Base-by-base conservation (phyloP, 2,329 filamentous ascomycete genomes). In the Xylaria sp. region DNA sequence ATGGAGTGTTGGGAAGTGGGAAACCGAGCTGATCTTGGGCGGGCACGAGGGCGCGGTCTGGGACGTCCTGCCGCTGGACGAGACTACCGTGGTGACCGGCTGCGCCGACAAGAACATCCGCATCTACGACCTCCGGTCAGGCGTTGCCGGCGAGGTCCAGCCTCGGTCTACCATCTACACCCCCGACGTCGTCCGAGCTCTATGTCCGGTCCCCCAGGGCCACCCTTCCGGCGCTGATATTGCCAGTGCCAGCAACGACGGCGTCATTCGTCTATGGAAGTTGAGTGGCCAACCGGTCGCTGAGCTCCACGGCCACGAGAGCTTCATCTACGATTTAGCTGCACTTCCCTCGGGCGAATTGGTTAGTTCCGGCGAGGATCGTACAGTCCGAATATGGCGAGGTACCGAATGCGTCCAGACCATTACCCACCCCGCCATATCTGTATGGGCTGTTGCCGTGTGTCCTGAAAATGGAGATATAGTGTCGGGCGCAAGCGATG, bases 371-470 rank as follows among this genome's bases (percentile, higher is more conserved):
- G 92, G 92, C 17, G 94, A 99, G 72, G 94, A 99, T 73, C 85
- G 94, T n/a, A 97, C 94, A 0, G 85, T 96, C 29, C 84, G 91
- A 48, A 78, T 99, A 69, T 99, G 95, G 94, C 87, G 83, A 63
- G 90, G 88, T 41, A 83, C 78, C 13, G 81, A 92, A 52, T 97
- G 93, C 69, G 76, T 96, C 42, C 94, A 99, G 72, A 97, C 93
- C 38, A 97, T 99, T 60, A 97, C 93, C 1, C 92, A 97, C 66
- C 94, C 94, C 9, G 94, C 94, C 8, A 95, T 97, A 50, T 97
- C 93, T 0, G 92, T 99, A 4, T 99, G 94, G 94, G 81, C 85
- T 13, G 91, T 99, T 17, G 90, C 92, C n/a, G 89, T 84, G 9
- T 94, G 90, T 67, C 69, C 80, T 0, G 85, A 91, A 58, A 95